Percentiles rank a stretch among this genome's conserved stretches.
phyloP scores from a whole-genome alignment of 176 grass and related monocot species.

The Bolboschoenus planiculmis region DNA sequence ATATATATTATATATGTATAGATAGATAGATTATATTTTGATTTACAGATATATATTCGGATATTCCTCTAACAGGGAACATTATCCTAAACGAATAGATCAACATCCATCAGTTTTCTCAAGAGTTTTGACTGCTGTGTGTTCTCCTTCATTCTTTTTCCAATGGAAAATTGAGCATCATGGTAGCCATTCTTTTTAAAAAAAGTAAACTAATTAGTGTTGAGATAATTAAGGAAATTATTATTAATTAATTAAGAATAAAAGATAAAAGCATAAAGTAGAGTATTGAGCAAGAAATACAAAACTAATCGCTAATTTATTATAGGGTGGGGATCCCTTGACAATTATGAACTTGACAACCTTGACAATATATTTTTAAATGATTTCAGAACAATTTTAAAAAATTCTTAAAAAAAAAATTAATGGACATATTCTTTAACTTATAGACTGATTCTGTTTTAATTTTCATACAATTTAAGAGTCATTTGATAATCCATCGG shows the following conservation, averaged over 20 bases:
- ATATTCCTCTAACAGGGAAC: slow-evolving; percentile 15
- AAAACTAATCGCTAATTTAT: background rate
- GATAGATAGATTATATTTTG: background rate
- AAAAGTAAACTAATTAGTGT: background rate
- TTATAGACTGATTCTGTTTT: too few relatives aligned
- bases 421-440: too few relatives aligned
- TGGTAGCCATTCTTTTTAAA: background rate
- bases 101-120: background rate
- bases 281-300: background rate
- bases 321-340: too few relatives aligned
- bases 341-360: too few relatives aligned
- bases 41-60: background rate
- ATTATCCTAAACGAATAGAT: slow-evolving; percentile 25
- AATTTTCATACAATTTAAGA: too few relatives aligned
- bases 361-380: too few relatives aligned
- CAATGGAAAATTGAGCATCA: background rate
- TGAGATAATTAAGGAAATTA: background rate
- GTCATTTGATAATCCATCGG: too few relatives aligned
- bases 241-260: background rate
- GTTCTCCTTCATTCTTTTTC: slow-evolving; percentile 5
- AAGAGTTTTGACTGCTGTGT: background rate
- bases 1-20: too few relatives aligned
- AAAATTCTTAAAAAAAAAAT: too few relatives aligned
- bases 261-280: background rate
- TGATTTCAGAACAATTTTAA: too few relatives aligned